Conservation (phyloP, 495 filamentous ascomycete species). For the Penicillium salamii region DNA sequence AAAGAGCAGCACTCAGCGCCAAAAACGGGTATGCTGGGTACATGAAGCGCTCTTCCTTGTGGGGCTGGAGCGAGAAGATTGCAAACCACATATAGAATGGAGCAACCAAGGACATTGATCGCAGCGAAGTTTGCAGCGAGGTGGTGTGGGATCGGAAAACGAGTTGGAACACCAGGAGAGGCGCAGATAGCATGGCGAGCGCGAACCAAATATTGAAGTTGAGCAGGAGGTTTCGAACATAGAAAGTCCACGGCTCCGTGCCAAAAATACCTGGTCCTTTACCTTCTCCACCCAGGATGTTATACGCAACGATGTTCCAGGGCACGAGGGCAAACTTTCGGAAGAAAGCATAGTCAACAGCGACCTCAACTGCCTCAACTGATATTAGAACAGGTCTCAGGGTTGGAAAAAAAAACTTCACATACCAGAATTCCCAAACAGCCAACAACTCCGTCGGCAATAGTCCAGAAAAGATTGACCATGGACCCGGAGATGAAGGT, state of each 20-base stretch:
- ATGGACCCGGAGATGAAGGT: conserved; percentile 57
- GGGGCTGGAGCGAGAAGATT: conserved; percentile 87
- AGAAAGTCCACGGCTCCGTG: conserved; percentile 96
- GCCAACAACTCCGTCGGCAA: conserved; percentile 63
- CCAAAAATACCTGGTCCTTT: conserved; percentile 92
- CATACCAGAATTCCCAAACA: conserved; percentile 70
- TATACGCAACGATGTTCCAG: conserved; percentile 94
- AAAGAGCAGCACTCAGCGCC: conserved; percentile 85
- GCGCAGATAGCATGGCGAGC: conserved; percentile 71
- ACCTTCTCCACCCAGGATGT: conserved; percentile 75
- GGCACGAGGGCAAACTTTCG: conserved; percentile 72
- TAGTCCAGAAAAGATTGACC: conserved; percentile 50
- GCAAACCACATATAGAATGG: conserved; percentile 95
- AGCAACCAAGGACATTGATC: conserved; percentile 69
- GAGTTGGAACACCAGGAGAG: conserved; percentile 53
- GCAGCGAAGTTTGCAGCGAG: conserved; percentile 50
- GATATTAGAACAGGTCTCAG: conserved; percentile 20
- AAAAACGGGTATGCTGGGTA: conserved; percentile 92
- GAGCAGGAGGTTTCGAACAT: conserved; percentile 82
- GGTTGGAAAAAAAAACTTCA: neutral
- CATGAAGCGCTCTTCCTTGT: conserved; percentile 99
- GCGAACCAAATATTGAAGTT: conserved; percentile 97
- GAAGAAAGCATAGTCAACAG: conserved; percentile 79
- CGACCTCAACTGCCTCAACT: conserved; percentile 53
- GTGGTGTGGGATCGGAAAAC: conserved; percentile 37